phyloP scores from a whole-genome alignment of 257 asterid species.

The Echites panduratus region DNA sequence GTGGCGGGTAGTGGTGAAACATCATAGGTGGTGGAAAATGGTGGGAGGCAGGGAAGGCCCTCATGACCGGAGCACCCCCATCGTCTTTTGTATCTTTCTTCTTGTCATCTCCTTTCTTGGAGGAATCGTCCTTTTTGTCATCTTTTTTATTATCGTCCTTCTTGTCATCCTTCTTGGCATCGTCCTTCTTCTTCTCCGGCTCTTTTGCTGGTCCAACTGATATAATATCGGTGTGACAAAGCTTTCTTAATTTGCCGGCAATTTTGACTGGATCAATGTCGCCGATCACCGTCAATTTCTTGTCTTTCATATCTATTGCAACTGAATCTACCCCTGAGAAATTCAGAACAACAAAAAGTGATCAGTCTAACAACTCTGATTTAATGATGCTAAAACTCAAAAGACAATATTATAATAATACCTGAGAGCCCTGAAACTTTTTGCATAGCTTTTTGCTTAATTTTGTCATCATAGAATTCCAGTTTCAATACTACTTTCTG shows the following conservation, averaged over 20 bases:
- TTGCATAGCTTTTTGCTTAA: slow-evolving; percentile 50
- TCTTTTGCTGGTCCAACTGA: slow-evolving; percentile 78
- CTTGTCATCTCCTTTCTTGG: slow-evolving; percentile 27
- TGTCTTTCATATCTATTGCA: slow-evolving; percentile 49
- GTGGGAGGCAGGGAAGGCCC: slow-evolving; percentile 32
- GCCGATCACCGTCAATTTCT: slow-evolving; percentile 54
- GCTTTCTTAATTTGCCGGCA: slow-evolving; percentile 51
- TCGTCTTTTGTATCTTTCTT: slow-evolving; percentile 33
- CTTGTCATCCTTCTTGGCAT: slow-evolving; percentile 32
- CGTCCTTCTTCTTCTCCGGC: slow-evolving; percentile 61
- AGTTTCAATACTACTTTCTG: slow-evolving; percentile 55
- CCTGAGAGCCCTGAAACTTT: slow-evolving; percentile 56
- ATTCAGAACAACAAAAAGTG: not conserved
- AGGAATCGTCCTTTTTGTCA: slow-evolving; percentile 1
- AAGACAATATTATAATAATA: slow-evolving; percentile 2
- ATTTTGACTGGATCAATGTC: slow-evolving; percentile 52
- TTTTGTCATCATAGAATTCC: slow-evolving; percentile 49
- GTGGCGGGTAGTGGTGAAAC: slow-evolving; percentile 16
- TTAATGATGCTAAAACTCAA: not conserved
- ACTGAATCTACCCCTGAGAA: slow-evolving; percentile 55
- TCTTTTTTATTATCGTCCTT: slow-evolving; percentile 18
- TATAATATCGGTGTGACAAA: slow-evolving; percentile 52
- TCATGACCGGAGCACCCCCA: slow-evolving; percentile 21
- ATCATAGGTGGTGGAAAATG: slow-evolving; percentile 22
- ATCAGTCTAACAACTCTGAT: not conserved